Evolutionary conservation across 2,329 filamentous ascomycete genomes (phyloP).

Genomic region (Cercospora zeina): DNA sequence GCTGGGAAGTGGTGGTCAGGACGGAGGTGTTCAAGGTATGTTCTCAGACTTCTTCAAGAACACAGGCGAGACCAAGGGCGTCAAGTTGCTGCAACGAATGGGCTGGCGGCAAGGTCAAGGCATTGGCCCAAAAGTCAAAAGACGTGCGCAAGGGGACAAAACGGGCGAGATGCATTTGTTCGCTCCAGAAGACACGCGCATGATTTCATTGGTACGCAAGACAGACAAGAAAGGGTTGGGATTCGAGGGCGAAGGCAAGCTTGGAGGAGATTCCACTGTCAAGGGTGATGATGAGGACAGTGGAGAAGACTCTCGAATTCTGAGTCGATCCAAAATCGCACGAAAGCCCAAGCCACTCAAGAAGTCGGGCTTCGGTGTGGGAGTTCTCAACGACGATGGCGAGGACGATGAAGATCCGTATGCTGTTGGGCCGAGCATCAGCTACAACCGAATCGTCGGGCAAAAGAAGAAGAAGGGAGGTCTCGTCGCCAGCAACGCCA

Average conservation of each 20-base stretch:
- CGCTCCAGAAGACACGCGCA: constrained; percentile 74
- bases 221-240: constrained; percentile 70
- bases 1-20: constrained; percentile 66
- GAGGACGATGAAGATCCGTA: constrained; percentile 96
- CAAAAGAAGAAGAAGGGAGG: constrained; percentile 72
- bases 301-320: constrained; percentile 37
- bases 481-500: constrained; percentile 32
- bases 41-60: constrained; percentile 72
- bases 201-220: constrained; percentile 67
- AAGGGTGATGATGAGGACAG: constrained; percentile 39
- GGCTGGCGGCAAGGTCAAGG: constrained; percentile 95
- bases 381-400: constrained; percentile 85
- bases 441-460: constrained; percentile 78
- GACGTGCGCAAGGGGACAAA: constrained; percentile 68
- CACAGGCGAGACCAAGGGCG: constrained; percentile 80
- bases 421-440: constrained; percentile 85
- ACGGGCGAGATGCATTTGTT: constrained; percentile 66
- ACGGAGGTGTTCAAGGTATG: constrained; percentile 50
- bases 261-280: constrained; percentile 43
- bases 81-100: constrained; percentile 84
- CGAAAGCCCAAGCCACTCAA: constrained; percentile 51
- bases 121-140: constrained; percentile 79
- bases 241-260: constrained; percentile 59
- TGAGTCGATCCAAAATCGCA: constrained; percentile 35
- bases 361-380: constrained; percentile 79